phyloP scores from a whole-genome alignment of 2,329 filamentous ascomycete genomes.

The Microsporum canis region DNA sequence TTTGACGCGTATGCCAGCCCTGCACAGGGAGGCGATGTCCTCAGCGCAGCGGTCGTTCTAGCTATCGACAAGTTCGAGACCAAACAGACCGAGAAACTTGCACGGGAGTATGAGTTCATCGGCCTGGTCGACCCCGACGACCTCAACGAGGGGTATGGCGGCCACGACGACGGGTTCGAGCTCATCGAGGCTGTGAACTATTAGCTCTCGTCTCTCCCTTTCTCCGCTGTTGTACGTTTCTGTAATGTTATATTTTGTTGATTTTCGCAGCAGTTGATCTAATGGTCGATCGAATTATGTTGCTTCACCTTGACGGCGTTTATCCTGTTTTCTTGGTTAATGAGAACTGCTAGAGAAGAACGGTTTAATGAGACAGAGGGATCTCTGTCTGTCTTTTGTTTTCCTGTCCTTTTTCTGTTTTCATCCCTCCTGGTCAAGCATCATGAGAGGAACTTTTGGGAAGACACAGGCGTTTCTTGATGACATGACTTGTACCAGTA shows the following conservation, averaged over 20 bases:
- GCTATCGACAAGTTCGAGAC: constrained; percentile 51
- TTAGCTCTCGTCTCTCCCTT: constrained; percentile 7
- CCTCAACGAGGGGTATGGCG: constrained; percentile 25
- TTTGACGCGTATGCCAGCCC: constrained; percentile 43
- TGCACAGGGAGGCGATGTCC: constrained; percentile 45
- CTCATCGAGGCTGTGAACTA: constrained; percentile 27
- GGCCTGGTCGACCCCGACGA: constrained; percentile 28
- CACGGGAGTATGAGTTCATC: constrained; percentile 50
- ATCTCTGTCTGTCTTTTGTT: not conserved
- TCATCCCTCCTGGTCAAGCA: constrained; percentile 10
- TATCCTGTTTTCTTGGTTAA: not conserved
- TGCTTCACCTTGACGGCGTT: not conserved
- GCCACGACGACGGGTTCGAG: constrained; percentile 34
- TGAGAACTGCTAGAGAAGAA: not conserved
- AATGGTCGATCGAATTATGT: not conserved
- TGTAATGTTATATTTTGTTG: not conserved
- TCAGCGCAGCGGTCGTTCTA: constrained; percentile 45
- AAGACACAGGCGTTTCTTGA: constrained; percentile 18
- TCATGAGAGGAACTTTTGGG: constrained; percentile 19
- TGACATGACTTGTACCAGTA: constrained; percentile 21
- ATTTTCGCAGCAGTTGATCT: not conserved
- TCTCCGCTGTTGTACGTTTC: not conserved
- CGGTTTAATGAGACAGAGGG: not conserved
- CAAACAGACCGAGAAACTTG: constrained; percentile 49
- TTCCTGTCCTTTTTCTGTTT: not conserved